These are phyloP conservation scores for Neonectria sp. DNA, from an alignment of 2,329 filamentous ascomycete genomes.

Conservation along the genomic window DNA sequence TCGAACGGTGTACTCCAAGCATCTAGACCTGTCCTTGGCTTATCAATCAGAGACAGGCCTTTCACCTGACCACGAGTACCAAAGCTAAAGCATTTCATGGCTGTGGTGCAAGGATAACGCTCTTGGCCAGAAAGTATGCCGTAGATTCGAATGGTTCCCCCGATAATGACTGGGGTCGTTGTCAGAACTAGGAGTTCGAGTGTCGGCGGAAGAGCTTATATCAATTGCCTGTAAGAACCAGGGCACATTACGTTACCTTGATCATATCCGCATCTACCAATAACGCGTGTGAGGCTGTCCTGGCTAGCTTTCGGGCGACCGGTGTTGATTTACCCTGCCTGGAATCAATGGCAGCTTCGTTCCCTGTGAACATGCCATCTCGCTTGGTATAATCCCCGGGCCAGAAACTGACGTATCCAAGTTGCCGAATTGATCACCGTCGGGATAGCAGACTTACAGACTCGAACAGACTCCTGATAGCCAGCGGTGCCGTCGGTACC, in stretches of 20 bases:
- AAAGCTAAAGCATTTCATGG: background rate
- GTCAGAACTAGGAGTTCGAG: constrained; percentile 12
- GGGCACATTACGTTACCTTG: constrained; percentile 27
- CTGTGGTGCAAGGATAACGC: background rate
- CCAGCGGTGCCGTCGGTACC: background rate
- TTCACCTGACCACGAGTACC: background rate
- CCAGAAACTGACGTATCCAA: no score
- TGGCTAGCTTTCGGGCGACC: background rate
- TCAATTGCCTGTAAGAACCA: constrained; percentile 12
- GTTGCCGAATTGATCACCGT: background rate
- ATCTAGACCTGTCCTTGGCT: background rate
- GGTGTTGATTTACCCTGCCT: background rate
- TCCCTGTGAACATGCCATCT: no score
- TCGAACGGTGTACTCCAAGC: background rate
- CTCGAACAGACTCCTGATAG: background rate
- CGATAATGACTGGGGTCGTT: constrained; percentile 9
- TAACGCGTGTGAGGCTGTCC: background rate
- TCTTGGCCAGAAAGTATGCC: background rate
- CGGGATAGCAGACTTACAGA: background rate
- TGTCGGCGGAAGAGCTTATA: constrained; percentile 4
- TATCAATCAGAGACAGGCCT: background rate
- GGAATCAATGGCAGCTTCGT: background rate
- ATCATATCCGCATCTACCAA: constrained; percentile 20
- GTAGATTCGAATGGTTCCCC: background rate
- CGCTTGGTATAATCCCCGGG: background rate